Conservation (phyloP, 306 rosid genomes). For the Vicia faba region DNA sequence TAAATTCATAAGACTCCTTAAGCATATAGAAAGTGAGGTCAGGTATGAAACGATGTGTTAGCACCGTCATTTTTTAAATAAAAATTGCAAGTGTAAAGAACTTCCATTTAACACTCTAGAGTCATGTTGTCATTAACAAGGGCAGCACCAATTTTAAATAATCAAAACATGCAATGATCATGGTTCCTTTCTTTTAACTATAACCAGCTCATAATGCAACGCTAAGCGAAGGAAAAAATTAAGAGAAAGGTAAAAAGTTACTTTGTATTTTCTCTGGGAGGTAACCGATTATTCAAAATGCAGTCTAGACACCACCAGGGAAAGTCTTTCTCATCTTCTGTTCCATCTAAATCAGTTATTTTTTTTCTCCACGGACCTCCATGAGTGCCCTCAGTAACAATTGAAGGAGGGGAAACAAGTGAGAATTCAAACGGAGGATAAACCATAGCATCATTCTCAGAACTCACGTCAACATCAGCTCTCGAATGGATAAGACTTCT, state of each 20-base stretch:
- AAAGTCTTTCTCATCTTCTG: slow-evolving; percentile 92
- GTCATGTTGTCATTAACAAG: slow-evolving; percentile 24
- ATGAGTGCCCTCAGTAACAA: slow-evolving; percentile 88
- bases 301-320: slow-evolving; percentile 99
- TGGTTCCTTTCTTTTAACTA: slow-evolving; percentile 26
- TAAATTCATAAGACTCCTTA: slow-evolving; percentile 15
- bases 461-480: slow-evolving; percentile 71
- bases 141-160: slow-evolving; percentile 7
- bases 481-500: slow-evolving; percentile 80
- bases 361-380: slow-evolving; percentile 99
- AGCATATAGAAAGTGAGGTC: slow-evolving; percentile 20
- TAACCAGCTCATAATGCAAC: slow-evolving; percentile 12
- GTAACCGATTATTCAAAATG: slow-evolving; percentile 77
- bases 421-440: slow-evolving; percentile 97
- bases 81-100: slow-evolving; percentile 7
- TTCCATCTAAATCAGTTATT: slow-evolving; percentile 86
- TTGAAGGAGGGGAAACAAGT: slow-evolving; percentile 77
- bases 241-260: slow-evolving; percentile 46
- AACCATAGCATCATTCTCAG: slow-evolving; percentile 82
- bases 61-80: background rate
- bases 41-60: slow-evolving; percentile 19
- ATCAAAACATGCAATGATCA: slow-evolving; percentile 28
- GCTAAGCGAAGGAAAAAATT: slow-evolving; percentile 18
- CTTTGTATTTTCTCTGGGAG: slow-evolving; percentile 97
- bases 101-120: slow-evolving; percentile 11